Base-by-base conservation (phyloP, 2,329 filamentous ascomycete genomes). In the Fusarium poae region DNA sequence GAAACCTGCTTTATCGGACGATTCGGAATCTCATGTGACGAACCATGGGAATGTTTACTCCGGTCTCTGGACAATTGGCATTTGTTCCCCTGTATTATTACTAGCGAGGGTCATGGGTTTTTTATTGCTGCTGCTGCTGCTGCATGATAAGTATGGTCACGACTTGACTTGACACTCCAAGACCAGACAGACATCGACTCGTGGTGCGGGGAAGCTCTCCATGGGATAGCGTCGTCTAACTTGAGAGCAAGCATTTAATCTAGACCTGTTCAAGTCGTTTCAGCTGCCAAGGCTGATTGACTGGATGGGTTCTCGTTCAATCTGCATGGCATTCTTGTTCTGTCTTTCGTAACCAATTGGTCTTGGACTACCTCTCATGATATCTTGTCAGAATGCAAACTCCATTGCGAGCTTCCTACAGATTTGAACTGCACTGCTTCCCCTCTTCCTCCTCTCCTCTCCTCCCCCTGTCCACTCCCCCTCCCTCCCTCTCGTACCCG, bases 1-100 rank as follows among this genome's bases (percentile, higher is more conserved):
- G 34, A 43, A 50, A 53, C 55, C 23, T 71, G 56, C 54, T 58
- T 68, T 65, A 60, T 55, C 48, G 66, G 66, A 65, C 37, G 42
- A 61, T 54, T 65, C 65, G 59, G 59, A 65, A 39, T 37, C 62
- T 65, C 51, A 68, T 67, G 39, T 62, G 49, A 51, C 50, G 35
- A 39, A 25, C n/a, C 42, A 67, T 67, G 64, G 64, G 64, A 67
- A 67, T 63, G 51, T 67, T 67, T 56, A 18, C 64, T 51, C 44
- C 65, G 29, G 45, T 40, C 23, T 32, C 34, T 21, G 32, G 27
- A 11, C n/a, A n/a, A 29, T 27, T 16, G 39, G 35, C 46, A 34
- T 10, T 34, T 57, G 8, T 25, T 16, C 30, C 30, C 8, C n/a
- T 44, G 37, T 55, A 40, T 23, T 40, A 29, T 30, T n/a, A 48